Conservation (phyloP, 2,329 filamentous ascomycete species). For the Penicillium sp. region DNA sequence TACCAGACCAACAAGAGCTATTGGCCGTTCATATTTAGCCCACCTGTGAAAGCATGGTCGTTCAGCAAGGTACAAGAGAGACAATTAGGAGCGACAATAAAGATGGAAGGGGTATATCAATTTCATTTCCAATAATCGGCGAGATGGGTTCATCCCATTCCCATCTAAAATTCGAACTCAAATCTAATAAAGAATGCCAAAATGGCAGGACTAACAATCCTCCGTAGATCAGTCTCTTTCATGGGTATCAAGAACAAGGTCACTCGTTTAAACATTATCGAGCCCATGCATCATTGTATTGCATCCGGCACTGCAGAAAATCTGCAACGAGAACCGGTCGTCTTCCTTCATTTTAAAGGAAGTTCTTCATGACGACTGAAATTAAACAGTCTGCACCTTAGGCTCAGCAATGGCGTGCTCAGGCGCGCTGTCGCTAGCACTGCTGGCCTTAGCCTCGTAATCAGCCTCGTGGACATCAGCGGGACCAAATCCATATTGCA, state of each 20-base stretch:
- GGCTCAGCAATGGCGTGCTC: neutral
- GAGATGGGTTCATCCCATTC: neutral
- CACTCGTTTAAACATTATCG: neutral
- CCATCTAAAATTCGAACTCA: neutral
- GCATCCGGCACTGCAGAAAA: neutral
- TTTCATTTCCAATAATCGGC: neutral
- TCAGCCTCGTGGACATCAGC: slow-evolving; percentile 7
- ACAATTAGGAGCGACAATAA: neutral
- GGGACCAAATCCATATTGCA: slow-evolving; percentile 30
- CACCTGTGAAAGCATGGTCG: neutral
- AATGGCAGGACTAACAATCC: neutral
- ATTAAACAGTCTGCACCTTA: neutral
- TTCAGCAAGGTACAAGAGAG: neutral
- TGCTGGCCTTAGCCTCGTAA: neutral
- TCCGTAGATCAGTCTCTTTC: neutral
- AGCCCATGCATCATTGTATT: neutral
- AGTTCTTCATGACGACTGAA: neutral
- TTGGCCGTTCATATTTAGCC: too few relatives aligned
- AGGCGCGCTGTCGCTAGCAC: neutral
- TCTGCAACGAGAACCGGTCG: neutral
- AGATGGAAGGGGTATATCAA: neutral
- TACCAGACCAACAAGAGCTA: too few relatives aligned
- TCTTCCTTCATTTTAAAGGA: neutral
- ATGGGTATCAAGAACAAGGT: neutral
- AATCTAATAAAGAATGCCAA: neutral